Evolutionary conservation across 148 eudicot species (phyloP).

Genomic region (Vaccinium myrtillus): DNA sequence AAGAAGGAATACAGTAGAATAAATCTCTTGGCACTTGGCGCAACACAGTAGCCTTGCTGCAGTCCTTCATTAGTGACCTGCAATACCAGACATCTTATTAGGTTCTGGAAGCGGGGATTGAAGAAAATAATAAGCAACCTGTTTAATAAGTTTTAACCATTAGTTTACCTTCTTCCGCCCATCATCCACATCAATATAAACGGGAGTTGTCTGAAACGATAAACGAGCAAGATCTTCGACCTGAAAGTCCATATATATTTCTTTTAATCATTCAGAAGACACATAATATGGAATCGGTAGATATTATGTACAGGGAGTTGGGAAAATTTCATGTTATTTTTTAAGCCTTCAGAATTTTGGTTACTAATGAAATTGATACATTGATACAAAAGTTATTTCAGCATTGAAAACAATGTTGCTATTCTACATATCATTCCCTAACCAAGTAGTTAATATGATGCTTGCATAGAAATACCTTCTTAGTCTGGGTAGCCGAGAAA

Average conservation of each 20-base stretch:
- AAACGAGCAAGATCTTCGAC: constrained; percentile 93
- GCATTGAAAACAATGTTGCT: neutral
- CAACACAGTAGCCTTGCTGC: constrained; percentile 85
- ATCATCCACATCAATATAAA: constrained; percentile 85
- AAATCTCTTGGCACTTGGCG: constrained; percentile 84
- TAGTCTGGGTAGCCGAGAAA: constrained; percentile 95
- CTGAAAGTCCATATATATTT: constrained; percentile 30
- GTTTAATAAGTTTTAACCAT: neutral
- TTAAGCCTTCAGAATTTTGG: neutral
- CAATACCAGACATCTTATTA: constrained; percentile 17
- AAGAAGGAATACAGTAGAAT: constrained; percentile 77
- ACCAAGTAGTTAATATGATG: neutral
- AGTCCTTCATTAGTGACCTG: constrained; percentile 97
- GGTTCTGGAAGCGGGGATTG: neutral
- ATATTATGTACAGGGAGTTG: no score
- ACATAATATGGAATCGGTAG: neutral
- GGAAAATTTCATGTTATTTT: neutral
- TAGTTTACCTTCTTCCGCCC: constrained; percentile 68
- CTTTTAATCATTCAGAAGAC: neutral
- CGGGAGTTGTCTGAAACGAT: constrained; percentile 70
- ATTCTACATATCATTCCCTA: neutral
- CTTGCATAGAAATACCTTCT: constrained; percentile 49
- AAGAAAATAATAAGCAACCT: neutral
- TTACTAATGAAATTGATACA: neutral
- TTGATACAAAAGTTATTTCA: neutral